Evolutionary conservation across 768 basidiomycete species (phyloP).

Genomic region (Rhizopogon roseolus): DNA sequence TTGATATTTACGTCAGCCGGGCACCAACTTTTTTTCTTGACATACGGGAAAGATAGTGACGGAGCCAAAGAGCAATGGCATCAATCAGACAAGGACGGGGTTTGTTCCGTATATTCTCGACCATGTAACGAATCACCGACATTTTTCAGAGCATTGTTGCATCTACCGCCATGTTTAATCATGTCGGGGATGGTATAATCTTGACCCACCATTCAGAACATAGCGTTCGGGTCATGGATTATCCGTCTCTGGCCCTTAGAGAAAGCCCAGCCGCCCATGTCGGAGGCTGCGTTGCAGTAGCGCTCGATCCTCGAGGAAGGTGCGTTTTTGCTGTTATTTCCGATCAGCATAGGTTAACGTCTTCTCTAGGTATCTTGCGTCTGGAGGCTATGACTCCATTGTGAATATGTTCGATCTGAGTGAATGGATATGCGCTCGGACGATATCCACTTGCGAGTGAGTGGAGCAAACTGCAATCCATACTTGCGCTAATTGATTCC

Average conservation of each 20-base stretch:
- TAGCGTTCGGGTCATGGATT: constrained; percentile 64
- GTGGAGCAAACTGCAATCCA: constrained; percentile 19
- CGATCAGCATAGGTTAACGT: not conserved
- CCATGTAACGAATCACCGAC: not conserved
- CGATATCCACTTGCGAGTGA: constrained; percentile 78
- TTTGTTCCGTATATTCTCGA: not conserved
- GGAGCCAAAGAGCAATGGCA: constrained; percentile 51
- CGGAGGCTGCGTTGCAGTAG: constrained; percentile 72
- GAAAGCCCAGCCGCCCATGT: constrained; percentile 73
- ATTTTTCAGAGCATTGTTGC: constrained; percentile 38
- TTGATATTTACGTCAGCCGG: constrained; percentile 59
- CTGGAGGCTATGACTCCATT: constrained; percentile 78
- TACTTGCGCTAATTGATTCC: not conserved
- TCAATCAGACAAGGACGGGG: constrained; percentile 27
- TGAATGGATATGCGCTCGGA: constrained; percentile 79
- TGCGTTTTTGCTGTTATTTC: constrained; percentile 17
- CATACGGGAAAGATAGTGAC: constrained; percentile 47
- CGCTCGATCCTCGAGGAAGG: constrained; percentile 78
- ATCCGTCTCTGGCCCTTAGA: constrained; percentile 52
- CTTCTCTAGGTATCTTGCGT: constrained; percentile 59
- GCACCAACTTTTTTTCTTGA: constrained; percentile 59
- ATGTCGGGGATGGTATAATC: constrained; percentile 67
- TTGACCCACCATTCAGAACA: constrained; percentile 61
- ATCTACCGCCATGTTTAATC: constrained; percentile 72
- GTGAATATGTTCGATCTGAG: constrained; percentile 74